Percentiles rank a stretch among this genome's conserved stretches.
phyloP scores from a whole-genome alignment of 1,284 basidiomycete genomes.

The Sporisorium sorghi region DNA sequence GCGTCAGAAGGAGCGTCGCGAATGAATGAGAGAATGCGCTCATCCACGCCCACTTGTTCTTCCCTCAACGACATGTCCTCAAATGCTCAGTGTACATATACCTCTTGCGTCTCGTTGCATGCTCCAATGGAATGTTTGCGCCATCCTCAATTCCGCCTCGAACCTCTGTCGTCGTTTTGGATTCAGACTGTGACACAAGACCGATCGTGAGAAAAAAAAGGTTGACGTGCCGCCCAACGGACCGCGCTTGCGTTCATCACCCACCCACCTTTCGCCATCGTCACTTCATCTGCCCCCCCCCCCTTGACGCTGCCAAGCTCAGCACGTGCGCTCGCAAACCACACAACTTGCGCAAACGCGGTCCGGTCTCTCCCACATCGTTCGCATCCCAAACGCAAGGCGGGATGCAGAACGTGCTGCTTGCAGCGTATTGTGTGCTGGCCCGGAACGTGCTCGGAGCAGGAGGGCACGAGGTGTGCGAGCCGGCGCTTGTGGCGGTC shows the following conservation, averaged over 20 bases:
- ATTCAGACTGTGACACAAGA: no score
- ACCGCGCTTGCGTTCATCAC: neutral
- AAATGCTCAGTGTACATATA: slow-evolving; percentile 2
- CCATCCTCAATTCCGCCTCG: neutral
- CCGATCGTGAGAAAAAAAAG: no score
- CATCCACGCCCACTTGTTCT: neutral
- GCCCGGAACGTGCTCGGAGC: neutral
- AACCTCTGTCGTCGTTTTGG: no score
- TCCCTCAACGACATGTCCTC: neutral
- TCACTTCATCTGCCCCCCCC: slow-evolving; percentile 1
- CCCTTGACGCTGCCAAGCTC: neutral
- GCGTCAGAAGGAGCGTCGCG: neutral
- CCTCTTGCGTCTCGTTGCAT: neutral
- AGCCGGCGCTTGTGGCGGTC: no score
- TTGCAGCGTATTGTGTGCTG: slow-evolving; percentile 1
- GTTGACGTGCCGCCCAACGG: neutral
- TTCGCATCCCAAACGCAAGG: neutral
- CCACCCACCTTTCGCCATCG: neutral
- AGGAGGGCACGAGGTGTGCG: no score
- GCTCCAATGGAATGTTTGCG: neutral
- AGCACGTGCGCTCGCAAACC: neutral
- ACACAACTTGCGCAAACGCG: neutral
- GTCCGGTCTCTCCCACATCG: neutral
- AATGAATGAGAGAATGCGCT: neutral
- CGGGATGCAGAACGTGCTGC: neutral